phyloP scores from a whole-genome alignment of 495 filamentous ascomycete species.

The Physcia stellaris region DNA sequence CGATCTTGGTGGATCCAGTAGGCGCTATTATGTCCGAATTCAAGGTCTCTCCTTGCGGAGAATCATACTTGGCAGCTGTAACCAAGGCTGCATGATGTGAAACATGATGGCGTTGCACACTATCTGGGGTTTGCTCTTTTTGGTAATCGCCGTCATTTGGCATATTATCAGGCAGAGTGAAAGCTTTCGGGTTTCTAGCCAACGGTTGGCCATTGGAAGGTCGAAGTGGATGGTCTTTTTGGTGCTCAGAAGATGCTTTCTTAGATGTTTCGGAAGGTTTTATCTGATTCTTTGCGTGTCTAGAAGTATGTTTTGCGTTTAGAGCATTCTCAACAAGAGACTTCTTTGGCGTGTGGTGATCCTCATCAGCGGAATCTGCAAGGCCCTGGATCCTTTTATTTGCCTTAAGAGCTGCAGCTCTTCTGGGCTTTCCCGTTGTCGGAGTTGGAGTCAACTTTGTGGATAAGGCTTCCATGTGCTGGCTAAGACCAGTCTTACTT shows the following conservation, averaged over 20 bases:
- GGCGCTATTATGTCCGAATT: too few relatives aligned
- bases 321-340: neutral
- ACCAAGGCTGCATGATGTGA: too few relatives aligned
- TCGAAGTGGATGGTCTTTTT: neutral
- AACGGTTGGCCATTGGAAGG: neutral
- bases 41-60: too few relatives aligned
- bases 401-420: conserved; percentile 17
- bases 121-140: too few relatives aligned
- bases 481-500: neutral
- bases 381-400: conserved; percentile 9
- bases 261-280: too few relatives aligned
- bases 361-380: neutral
- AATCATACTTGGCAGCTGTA: too few relatives aligned
- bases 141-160: too few relatives aligned
- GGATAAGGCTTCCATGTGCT: neutral
- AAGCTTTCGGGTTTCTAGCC: too few relatives aligned
- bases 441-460: neutral
- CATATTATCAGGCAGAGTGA: too few relatives aligned
- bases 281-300: neutral
- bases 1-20: too few relatives aligned
- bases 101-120: too few relatives aligned
- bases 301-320: neutral
- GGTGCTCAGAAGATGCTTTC: neutral
- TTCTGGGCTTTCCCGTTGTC: neutral
- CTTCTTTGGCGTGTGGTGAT: neutral